Evolutionary conservation across 2,329 filamentous ascomycete genomes (phyloP).

Genomic region (Phoma sp.): DNA sequence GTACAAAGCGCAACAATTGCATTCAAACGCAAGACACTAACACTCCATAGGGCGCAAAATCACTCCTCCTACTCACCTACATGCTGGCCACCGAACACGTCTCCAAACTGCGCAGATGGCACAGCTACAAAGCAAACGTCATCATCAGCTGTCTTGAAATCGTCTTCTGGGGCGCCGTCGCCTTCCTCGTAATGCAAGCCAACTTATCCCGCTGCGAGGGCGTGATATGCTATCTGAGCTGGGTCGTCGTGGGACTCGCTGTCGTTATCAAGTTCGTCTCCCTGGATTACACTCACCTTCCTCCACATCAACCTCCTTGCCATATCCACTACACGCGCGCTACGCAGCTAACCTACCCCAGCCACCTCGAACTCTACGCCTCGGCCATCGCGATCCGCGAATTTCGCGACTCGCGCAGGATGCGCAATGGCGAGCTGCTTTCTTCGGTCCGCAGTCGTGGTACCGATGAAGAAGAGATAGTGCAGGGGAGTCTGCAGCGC

Average conservation of each 20-base stretch:
- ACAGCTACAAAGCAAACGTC: constrained; percentile 50
- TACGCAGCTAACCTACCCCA: background rate
- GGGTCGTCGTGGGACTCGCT: constrained; percentile 26
- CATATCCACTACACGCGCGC: background rate
- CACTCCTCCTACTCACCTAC: constrained; percentile 51
- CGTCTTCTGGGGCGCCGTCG: constrained; percentile 52
- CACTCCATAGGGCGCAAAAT: constrained; percentile 46
- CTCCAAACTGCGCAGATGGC: constrained; percentile 44
- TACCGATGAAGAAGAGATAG: constrained; percentile 23
- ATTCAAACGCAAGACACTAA: background rate
- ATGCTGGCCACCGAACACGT: constrained; percentile 50
- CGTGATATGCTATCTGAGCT: constrained; percentile 25
- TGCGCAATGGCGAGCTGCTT: constrained; percentile 16
- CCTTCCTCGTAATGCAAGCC: constrained; percentile 35
- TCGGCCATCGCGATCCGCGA: constrained; percentile 18
- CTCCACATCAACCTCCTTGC: too few species aligned
- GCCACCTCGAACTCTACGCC: constrained; percentile 10
- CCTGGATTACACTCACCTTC: too few species aligned
- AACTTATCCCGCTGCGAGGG: constrained; percentile 26
- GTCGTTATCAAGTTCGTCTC: constrained; percentile 20
- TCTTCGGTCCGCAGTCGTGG: constrained; percentile 39
- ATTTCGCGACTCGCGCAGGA: constrained; percentile 15
- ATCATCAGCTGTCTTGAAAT: constrained; percentile 53
- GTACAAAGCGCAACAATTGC: constrained; percentile 2
- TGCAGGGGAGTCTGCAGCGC: background rate